A percentile compares a stretch with the other conserved stretches of the same genome.
phyloP scores from a whole-genome alignment of 768 basidiomycete genomes.

The Suillus spraguei region DNA sequence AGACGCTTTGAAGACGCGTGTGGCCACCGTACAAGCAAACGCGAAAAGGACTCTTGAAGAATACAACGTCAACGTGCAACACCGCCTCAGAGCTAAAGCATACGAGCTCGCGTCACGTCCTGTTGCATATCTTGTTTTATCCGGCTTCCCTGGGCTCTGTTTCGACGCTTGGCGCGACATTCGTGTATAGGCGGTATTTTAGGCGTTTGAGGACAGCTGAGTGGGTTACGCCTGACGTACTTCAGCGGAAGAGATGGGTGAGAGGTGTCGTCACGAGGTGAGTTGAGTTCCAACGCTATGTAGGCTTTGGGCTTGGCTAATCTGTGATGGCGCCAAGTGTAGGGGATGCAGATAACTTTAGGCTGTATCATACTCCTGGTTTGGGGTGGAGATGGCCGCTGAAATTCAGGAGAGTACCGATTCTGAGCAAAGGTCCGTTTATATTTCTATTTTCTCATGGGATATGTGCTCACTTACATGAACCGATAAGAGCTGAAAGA shows the following conservation, averaged over 20 bases:
- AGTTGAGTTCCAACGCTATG: conserved; percentile 18
- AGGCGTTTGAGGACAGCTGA: conserved; percentile 64
- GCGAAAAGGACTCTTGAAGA: background rate
- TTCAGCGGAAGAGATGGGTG: conserved; percentile 65
- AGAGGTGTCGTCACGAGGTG: conserved; percentile 83
- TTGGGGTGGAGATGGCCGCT: conserved; percentile 76
- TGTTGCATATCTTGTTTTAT: conserved; percentile 21
- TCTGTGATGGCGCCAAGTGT: conserved; percentile 49
- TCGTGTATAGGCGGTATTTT: conserved; percentile 54
- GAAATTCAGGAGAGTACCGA: conserved; percentile 68
- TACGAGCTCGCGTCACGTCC: background rate
- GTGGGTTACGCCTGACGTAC: conserved; percentile 66
- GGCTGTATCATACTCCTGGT: conserved; percentile 81
- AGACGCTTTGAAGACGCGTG: background rate
- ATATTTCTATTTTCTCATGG: background rate
- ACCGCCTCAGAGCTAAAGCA: background rate
- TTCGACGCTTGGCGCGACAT: conserved; percentile 33
- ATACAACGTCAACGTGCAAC: background rate
- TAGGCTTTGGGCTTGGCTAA: conserved; percentile 1
- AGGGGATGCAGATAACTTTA: conserved; percentile 87
- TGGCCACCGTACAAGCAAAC: background rate
- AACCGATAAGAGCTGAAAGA: conserved; percentile 62
- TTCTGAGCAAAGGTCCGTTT: conserved; percentile 51
- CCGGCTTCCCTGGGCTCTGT: conserved; percentile 45
- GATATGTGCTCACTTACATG: conserved; percentile 1